Conservation (phyloP, 768 basidiomycete species). For the Pleurotus djamor region DNA sequence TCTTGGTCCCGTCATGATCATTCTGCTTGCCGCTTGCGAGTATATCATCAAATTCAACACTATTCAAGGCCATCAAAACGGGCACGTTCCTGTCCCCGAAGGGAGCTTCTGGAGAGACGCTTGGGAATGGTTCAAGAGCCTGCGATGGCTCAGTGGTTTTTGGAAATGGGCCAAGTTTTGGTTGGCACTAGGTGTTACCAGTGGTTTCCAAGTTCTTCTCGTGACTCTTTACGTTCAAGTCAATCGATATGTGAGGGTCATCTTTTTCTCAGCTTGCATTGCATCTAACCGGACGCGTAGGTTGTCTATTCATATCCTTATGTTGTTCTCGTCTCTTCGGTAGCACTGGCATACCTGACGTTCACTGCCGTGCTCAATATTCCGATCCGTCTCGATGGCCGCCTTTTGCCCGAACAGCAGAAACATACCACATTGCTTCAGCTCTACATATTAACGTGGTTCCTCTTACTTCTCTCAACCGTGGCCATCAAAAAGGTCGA, state of each 20-base stretch:
- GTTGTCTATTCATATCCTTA: constrained; percentile 54
- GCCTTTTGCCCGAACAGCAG: constrained; percentile 31
- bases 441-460: constrained; percentile 54
- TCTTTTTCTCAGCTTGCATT: neutral
- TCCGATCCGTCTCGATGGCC: constrained; percentile 27
- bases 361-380: constrained; percentile 32
- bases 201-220: constrained; percentile 45
- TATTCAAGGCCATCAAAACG: constrained; percentile 11
- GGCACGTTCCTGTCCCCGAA: constrained; percentile 14
- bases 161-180: constrained; percentile 65
- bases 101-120: constrained; percentile 11
- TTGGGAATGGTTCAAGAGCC: constrained; percentile 20
- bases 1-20: constrained; percentile 57
- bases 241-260: constrained; percentile 61
- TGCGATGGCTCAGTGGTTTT: constrained; percentile 23
- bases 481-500: constrained; percentile 33
- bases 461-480: constrained; percentile 49
- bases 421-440: constrained; percentile 49
- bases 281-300: constrained; percentile 29
- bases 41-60: constrained; percentile 3
- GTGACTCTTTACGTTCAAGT: constrained; percentile 45
- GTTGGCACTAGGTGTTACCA: constrained; percentile 46
- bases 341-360: constrained; percentile 44
- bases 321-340: constrained; percentile 42
- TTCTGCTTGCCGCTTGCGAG: constrained; percentile 32